Evolutionary conservation across 1,284 basidiomycete genomes (phyloP), one percentile per base, ranked within the genome.

Genomic region (Gymnopus androsaceus): DNA sequence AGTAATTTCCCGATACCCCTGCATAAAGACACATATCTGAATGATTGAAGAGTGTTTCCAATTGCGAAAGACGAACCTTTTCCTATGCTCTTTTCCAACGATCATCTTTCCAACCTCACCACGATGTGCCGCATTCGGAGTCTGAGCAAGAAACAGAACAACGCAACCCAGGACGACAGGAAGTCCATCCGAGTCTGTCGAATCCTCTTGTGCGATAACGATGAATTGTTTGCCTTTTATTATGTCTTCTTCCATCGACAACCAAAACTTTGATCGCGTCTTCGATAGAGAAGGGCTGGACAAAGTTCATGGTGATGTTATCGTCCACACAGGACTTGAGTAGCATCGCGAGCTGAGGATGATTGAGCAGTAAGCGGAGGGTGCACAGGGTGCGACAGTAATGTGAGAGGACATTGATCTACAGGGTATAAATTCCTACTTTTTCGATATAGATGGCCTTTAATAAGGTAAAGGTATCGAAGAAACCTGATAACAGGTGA

Each of bases 101-200:
- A 54, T 42, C 12, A 54, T 21, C 25, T 54, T 54, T 2, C 52
- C 52, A 27, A 54, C 27, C 27, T 54, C 52, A 14, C 44, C 52
- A 21, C 52, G 42, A 54, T 54, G 52, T 23, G 19, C 17, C 31
- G 44, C 52, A 31, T 54, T 54, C 21, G 52, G 42, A 6, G 17
- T 8, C 28, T 54, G 42, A 23, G 52, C 17, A 15, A 54, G 52
- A 25, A 47, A 54, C 1, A 54, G 44, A 15, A 54, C 38, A 9
- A 54, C 52, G 37, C 52, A 54, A 9, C 44, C 52, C 21, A 47
- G 11, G 6, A 54, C 14, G 4, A 37, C 25, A 9, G 41, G 42
- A 3, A n/a, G n/a, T 23, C n/a, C 0, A 31, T 36, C 17, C 11
- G 33, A 34, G 34, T 36, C 14, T 23, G 17, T 34, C 19, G 12